Conservation (phyloP, 495 filamentous ascomycete genomes). For the Tirmania nivea region DNA sequence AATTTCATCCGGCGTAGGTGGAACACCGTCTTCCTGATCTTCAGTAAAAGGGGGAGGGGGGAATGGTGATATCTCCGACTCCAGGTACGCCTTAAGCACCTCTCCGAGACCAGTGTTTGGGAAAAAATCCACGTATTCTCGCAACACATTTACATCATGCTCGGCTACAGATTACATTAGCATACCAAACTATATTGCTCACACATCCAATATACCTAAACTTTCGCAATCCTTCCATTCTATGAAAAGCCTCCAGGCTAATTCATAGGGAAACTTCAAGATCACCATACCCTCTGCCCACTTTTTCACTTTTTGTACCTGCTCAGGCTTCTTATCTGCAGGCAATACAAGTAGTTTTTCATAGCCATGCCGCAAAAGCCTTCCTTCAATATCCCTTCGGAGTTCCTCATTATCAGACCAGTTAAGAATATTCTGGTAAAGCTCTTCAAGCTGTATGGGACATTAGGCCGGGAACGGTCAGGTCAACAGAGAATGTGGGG, state of each 20-base stretch:
- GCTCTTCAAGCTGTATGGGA: slow-evolving; percentile 41
- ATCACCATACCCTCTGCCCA: slow-evolving; percentile 81
- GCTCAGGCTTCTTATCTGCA: slow-evolving; percentile 38
- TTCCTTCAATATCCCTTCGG: slow-evolving; percentile 71
- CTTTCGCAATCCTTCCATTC: slow-evolving; percentile 68
- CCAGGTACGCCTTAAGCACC: slow-evolving; percentile 57
- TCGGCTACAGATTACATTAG: slow-evolving; percentile 26
- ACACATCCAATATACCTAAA: slow-evolving; percentile 7
- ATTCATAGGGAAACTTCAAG: slow-evolving; percentile 72
- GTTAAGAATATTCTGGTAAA: slow-evolving; percentile 66
- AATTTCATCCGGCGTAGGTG: slow-evolving; percentile 24
- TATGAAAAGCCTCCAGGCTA: slow-evolving; percentile 75
- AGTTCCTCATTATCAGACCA: slow-evolving; percentile 77
- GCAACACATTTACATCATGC: slow-evolving; percentile 51
- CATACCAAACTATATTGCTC: not conserved
- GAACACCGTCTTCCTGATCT: slow-evolving; percentile 29
- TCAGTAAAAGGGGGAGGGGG: slow-evolving; percentile 23
- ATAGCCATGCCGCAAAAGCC: slow-evolving; percentile 58
- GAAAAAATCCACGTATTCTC: slow-evolving; percentile 65
- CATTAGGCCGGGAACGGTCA: not conserved
- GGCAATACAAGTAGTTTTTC: slow-evolving; percentile 50
- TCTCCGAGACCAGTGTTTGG: slow-evolving; percentile 58
- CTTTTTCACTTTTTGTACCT: slow-evolving; percentile 46
- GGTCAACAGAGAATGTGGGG: too few relatives aligned
- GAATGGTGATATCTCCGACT: slow-evolving; percentile 70